Evolutionary conservation across 2,329 filamentous ascomycete species (phyloP), one percentile per base, ranked within the genome.

Genomic region (Diaporthe longicolla): DNA sequence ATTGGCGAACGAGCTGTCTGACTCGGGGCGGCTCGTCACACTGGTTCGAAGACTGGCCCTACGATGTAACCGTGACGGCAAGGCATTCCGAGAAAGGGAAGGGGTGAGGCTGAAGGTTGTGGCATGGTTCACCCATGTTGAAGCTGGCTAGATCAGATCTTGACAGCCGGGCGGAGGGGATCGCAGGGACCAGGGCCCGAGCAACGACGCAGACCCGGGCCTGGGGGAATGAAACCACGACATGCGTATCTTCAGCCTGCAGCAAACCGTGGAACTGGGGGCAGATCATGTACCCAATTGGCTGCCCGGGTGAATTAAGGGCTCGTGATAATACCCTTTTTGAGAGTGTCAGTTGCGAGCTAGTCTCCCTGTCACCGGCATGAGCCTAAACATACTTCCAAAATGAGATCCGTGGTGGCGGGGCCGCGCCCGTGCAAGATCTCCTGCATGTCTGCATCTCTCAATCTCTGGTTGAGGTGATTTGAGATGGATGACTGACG

Each of bases 321-420:
- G 29, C 48, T 52, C 43, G 40, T 71, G 55, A 71, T 71, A 52
- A 71, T 71, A 54, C 55, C 69, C 69, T 61, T 71, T 71, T 61
- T 61, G 55, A 59, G 69, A 71, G 55, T 52, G 55, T 50, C 37
- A 61, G 69, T 71, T 32, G 55, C 55, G 69, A 61, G 35, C 40
- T 61, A 61, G 55, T 59, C 32, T 71, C 55, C 37, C 48, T 68
- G 48, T 37, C 63, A 68, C 63, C 63, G 48, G 63, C 45, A 68
- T 54, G 32, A 54, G 48, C 63, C 48, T 68, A 54, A 61, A 50
- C n/a, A 40, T 43, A 40, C 68, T 59, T 59, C 40, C 68, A 71
- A 52, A 59, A 58, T 71, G 68, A 71, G 63, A 57, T 50, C 26
- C 43, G 29, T 37, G n/a, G 24, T 32, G n/a, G 61, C 26, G n/a